Evolutionary conservation across 306 rosid genomes (phyloP).

Genomic region (Pueraria montana): DNA sequence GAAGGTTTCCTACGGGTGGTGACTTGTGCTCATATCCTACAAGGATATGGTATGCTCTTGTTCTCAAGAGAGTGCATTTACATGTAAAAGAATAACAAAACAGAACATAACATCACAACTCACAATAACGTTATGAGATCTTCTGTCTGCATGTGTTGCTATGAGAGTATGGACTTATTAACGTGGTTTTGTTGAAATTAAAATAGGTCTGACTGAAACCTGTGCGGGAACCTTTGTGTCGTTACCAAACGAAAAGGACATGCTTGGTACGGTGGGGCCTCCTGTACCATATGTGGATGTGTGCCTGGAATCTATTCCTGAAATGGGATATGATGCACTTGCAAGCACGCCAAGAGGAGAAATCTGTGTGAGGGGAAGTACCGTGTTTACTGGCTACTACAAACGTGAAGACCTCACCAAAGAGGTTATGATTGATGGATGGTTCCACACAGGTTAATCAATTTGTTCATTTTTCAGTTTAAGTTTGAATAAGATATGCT

Average conservation of each 20-base stretch:
- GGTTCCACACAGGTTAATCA: slow-evolving; percentile 99
- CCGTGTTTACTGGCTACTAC: slow-evolving; percentile 82
- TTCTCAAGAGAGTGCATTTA: neutral
- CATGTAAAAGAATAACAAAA: neutral
- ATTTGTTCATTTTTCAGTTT: slow-evolving; percentile 14
- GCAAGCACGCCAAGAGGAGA: slow-evolving; percentile 83
- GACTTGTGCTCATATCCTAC: slow-evolving; percentile 82
- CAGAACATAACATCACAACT: neutral
- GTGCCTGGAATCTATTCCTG: slow-evolving; percentile 90
- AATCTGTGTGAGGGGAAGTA: slow-evolving; percentile 76
- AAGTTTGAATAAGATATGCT: neutral
- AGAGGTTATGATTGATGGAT: slow-evolving; percentile 82
- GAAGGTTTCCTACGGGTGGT: slow-evolving; percentile 88
- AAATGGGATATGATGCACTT: slow-evolving; percentile 91
- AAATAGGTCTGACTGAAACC: slow-evolving; percentile 64
- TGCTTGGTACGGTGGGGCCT: slow-evolving; percentile 95
- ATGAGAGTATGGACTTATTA: slow-evolving; percentile 9
- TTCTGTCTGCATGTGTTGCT: neutral
- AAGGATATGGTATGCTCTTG: slow-evolving; percentile 84
- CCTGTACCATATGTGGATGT: slow-evolving; percentile 88
- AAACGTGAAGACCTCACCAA: slow-evolving; percentile 92
- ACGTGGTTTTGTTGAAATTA: slow-evolving; percentile 3
- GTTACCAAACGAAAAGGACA: slow-evolving; percentile 67
- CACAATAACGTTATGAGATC: neutral
- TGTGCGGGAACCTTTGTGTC: slow-evolving; percentile 91